Evolutionary conservation across 805 yeast species (phyloP).

Genomic region (Peterozyma toletana): DNA sequence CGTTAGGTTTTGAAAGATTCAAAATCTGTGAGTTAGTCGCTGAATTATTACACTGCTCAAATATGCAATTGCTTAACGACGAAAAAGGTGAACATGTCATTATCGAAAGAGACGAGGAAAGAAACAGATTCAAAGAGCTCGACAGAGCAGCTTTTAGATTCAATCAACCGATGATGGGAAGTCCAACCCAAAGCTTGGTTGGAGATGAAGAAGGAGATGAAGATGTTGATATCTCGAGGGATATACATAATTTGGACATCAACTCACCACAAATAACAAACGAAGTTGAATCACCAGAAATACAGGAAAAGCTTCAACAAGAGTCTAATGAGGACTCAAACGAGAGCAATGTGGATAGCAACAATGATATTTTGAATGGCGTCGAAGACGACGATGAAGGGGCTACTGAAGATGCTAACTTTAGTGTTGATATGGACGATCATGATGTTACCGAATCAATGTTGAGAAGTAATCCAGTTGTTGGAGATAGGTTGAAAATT

Average conservation of each 20-base stretch:
- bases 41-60: constrained; percentile 93
- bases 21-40: constrained; percentile 90
- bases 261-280: neutral
- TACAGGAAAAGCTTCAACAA: neutral
- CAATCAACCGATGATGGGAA: neutral
- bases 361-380: constrained; percentile 6
- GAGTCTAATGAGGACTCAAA: neutral
- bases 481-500: constrained; percentile 85
- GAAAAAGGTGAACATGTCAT: constrained; percentile 63
- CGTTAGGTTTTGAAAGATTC: constrained; percentile 86
- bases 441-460: constrained; percentile 17
- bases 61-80: constrained; percentile 86
- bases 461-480: constrained; percentile 54
- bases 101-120: constrained; percentile 56
- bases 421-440: constrained; percentile 13
- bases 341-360: constrained; percentile 3
- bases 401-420: constrained; percentile 14
- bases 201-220: constrained; percentile 13
- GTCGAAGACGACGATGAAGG: constrained; percentile 16
- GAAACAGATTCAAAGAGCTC: constrained; percentile 41
- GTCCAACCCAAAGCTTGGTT: constrained; percentile 14
- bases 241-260: constrained; percentile 21
- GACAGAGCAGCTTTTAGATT: constrained; percentile 11
- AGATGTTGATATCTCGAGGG: constrained; percentile 19
- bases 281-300: neutral